Evolutionary conservation across 2,329 filamentous ascomycete species (phyloP).

Genomic region (Xylariales sp.): DNA sequence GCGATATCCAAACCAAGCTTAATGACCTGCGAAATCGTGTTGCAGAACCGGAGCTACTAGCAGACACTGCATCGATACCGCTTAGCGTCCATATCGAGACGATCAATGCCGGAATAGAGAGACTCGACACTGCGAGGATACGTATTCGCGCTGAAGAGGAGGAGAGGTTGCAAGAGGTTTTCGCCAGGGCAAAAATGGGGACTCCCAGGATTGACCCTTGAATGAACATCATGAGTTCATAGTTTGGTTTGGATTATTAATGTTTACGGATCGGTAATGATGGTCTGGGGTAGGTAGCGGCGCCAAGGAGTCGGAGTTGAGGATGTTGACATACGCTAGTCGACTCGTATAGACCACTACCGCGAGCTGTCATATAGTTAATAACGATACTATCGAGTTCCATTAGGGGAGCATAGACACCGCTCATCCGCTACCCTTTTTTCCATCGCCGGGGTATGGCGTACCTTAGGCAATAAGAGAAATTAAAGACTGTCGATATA

Average conservation of each 20-base stretch:
- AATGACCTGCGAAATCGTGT: conserved; percentile 79
- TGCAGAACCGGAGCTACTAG: conserved; percentile 71
- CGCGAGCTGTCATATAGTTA: neutral
- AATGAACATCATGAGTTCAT: neutral
- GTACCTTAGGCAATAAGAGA: neutral
- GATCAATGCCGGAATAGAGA: conserved; percentile 77
- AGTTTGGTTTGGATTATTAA: neutral
- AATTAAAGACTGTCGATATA: neutral
- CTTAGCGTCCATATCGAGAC: conserved; percentile 80
- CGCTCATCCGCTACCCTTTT: neutral
- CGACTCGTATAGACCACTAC: neutral
- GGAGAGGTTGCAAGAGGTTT: conserved; percentile 25
- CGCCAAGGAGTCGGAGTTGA: conserved; percentile 19
- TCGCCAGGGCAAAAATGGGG: conserved; percentile 10
- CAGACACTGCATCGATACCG: conserved; percentile 65
- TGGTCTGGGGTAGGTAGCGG: conserved; percentile 3
- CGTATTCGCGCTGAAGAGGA: conserved; percentile 30
- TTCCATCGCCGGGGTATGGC: neutral
- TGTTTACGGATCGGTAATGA: neutral
- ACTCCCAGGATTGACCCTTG: conserved; percentile 29
- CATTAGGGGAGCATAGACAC: neutral
- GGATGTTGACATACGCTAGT: neutral
- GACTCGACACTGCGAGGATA: conserved; percentile 69
- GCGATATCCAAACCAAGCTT: conserved; percentile 77
- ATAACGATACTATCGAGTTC: neutral